phyloP scores from a whole-genome alignment of 805 yeast species.

The Zygoascus bituminiphila region DNA sequence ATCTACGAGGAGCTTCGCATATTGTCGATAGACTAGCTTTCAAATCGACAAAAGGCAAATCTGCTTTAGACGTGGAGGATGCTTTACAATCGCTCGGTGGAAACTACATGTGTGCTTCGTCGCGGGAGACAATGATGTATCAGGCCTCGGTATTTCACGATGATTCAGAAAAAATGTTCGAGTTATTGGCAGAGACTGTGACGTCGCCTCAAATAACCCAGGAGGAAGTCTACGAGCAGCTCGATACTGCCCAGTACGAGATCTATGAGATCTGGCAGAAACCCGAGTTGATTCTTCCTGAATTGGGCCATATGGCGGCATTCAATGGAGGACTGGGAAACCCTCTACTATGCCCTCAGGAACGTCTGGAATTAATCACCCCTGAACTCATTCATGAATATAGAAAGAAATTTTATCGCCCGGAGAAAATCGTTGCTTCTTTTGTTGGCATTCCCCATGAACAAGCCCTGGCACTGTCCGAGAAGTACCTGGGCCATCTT shows the following conservation, averaged over 20 bases:
- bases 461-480: conserved; percentile 55
- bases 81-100: conserved; percentile 79
- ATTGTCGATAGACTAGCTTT: conserved; percentile 77
- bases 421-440: conserved; percentile 76
- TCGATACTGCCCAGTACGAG: conserved; percentile 69
- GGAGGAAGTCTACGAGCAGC: conserved; percentile 66
- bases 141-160: conserved; percentile 90
- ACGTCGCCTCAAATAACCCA: conserved; percentile 58
- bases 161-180: conserved; percentile 74
- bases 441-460: conserved; percentile 78
- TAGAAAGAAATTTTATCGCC: conserved; percentile 59
- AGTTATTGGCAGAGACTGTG: conserved; percentile 69
- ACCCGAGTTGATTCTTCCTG: conserved; percentile 82
- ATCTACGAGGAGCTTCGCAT: conserved; percentile 69
- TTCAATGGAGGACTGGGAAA: conserved; percentile 73
- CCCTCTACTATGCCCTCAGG: conserved; percentile 76
- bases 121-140: conserved; percentile 85
- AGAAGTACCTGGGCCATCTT: conserved; percentile 59
- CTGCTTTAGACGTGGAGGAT: conserved; percentile 66
- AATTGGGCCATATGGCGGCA: conserved; percentile 80
- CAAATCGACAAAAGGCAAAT: conserved; percentile 27
- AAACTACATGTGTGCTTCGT: conserved; percentile 85
- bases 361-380: conserved; percentile 48
- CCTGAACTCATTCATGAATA: conserved; percentile 49
- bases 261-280: conserved; percentile 72